Evolutionary conservation across 2,329 filamentous ascomycete species (phyloP).

Genomic region (Pezicula neosporulosa): DNA sequence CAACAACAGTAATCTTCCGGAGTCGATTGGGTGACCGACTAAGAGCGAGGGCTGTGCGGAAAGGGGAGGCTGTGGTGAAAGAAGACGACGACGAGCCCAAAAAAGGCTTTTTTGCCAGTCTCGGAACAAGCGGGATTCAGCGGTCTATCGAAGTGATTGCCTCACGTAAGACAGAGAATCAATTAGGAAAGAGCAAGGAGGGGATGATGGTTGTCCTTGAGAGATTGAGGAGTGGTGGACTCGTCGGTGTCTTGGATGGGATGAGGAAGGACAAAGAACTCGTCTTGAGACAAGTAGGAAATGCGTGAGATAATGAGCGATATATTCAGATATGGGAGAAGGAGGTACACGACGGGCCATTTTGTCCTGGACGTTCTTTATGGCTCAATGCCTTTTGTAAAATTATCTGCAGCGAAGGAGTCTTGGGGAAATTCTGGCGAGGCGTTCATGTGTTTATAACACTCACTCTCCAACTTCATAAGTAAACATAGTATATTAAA

Average conservation of each 20-base stretch:
- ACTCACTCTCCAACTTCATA: not conserved
- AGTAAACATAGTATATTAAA: too few relatives aligned
- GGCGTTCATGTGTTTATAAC: not conserved
- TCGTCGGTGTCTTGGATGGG: slow-evolving; percentile 67
- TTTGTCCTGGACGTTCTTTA: too few relatives aligned
- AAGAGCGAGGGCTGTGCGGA: slow-evolving; percentile 31
- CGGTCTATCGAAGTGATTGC: slow-evolving; percentile 77
- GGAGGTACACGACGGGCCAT: too few relatives aligned
- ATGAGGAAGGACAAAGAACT: slow-evolving; percentile 57
- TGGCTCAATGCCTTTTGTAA: too few relatives aligned
- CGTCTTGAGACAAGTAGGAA: slow-evolving; percentile 11
- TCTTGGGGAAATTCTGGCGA: not conserved
- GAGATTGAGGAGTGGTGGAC: slow-evolving; percentile 61
- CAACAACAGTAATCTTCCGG: slow-evolving; percentile 70
- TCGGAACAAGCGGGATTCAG: slow-evolving; percentile 70
- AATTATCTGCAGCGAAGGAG: too few relatives aligned
- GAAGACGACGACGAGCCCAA: slow-evolving; percentile 41
- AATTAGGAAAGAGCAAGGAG: slow-evolving; percentile 76
- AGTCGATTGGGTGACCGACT: slow-evolving; percentile 66
- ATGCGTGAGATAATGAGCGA: too few relatives aligned
- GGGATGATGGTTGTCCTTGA: slow-evolving; percentile 82
- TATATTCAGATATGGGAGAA: slow-evolving; percentile 6
- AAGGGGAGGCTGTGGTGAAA: slow-evolving; percentile 33
- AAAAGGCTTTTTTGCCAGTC: slow-evolving; percentile 49
- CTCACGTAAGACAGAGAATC: slow-evolving; percentile 72